Percentiles rank a stretch among this genome's conserved stretches.
These are phyloP conservation scores for Ganoderma leucocontextum DNA, from an alignment of 1,284 basidiomycete species.

Conservation along the genomic window DNA sequence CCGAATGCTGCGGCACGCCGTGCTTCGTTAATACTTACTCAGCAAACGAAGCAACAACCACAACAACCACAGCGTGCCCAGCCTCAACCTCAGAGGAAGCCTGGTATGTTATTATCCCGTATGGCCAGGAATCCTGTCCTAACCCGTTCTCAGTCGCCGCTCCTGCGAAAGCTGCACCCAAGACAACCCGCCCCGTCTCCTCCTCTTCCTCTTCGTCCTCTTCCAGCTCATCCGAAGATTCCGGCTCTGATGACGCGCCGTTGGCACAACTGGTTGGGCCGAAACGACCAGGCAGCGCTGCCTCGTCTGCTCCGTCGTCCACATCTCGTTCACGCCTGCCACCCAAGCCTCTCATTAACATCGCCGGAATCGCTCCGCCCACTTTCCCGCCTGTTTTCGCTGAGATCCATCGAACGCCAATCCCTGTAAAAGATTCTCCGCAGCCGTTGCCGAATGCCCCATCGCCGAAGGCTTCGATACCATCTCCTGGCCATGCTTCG, in stretches of 20 bases:
- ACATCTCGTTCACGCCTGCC: conserved; percentile 43
- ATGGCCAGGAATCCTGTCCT: background rate
- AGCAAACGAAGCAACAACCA: conserved; percentile 16
- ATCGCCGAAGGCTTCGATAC: background rate
- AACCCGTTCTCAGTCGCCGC: conserved; percentile 10
- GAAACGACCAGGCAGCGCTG: conserved; percentile 52
- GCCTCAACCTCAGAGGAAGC: conserved; percentile 13
- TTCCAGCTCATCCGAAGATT: conserved; percentile 28
- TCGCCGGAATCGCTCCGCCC: conserved; percentile 41
- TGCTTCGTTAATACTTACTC: conserved; percentile 44
- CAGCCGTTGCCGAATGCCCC: conserved; percentile 16
- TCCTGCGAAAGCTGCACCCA: conserved; percentile 13
- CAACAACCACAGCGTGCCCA: conserved; percentile 17
- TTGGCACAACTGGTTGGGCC: conserved; percentile 50
- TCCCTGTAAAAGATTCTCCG: conserved; percentile 32
- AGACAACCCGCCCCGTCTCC: conserved; percentile 24
- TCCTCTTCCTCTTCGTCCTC: conserved; percentile 28
- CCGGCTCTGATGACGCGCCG: conserved; percentile 50
- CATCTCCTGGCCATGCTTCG: conserved; percentile 21
- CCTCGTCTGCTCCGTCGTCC: conserved; percentile 48
- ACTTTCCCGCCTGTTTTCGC: conserved; percentile 27
- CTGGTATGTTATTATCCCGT: conserved; percentile 23
- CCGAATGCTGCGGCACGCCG: conserved; percentile 47
- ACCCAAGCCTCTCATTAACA: conserved; percentile 59
- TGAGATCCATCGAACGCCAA: conserved; percentile 24